Base-by-base conservation (phyloP, 345 rosid species). In the Mangifera indica region DNA sequence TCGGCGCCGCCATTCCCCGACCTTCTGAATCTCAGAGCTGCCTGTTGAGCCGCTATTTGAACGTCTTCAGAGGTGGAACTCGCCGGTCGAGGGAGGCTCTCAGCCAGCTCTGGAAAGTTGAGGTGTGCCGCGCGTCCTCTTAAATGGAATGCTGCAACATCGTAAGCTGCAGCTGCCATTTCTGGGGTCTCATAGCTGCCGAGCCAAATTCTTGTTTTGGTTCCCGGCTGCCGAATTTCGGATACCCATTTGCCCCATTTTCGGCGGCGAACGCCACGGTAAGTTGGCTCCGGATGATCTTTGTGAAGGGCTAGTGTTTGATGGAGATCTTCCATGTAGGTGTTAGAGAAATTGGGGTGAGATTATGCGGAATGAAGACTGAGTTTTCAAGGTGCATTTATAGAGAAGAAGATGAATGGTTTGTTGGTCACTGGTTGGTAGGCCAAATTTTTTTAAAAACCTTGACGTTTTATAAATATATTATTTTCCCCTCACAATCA, bases 171-270 rank as follows among this genome's bases (percentile, higher is more conserved):
- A 0, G 98, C 98, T 0, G 98, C 98, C 98, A 93, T 93, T 83
- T 93, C 93, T 0, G 97, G 83, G 0, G 87, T 80, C 74, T 88
- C 94, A 22, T 86, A 88, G 82, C 98, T 93, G 11, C 98, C 98
- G 0, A 93, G 82, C 98, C 98, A 93, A 13, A 93, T 86, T 26
- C 98, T 73, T 0, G 86, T 86, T 69, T 93, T 93, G 62, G 84
- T 93, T 9, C 98, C 93, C 0, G 97, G 94, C 66, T 93, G 93
- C 8, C 98, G 84, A 57, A 93, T 93, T 74, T 93, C 98, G 0
- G 98, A 91, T 13, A 93, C 98, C 98, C 98, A 93, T 72, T 88
- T 93, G 25, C 98, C 98, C 98, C 98, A 93, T 78, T 90, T 91
- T 53, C 98, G 76, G 81, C 82, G 82, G 0, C 98, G 90, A 1